Percentiles rank a stretch among this genome's conserved stretches.
phyloP scores from a whole-genome alignment of 75 land plant genomes.

The Cupressus sempervirens region DNA sequence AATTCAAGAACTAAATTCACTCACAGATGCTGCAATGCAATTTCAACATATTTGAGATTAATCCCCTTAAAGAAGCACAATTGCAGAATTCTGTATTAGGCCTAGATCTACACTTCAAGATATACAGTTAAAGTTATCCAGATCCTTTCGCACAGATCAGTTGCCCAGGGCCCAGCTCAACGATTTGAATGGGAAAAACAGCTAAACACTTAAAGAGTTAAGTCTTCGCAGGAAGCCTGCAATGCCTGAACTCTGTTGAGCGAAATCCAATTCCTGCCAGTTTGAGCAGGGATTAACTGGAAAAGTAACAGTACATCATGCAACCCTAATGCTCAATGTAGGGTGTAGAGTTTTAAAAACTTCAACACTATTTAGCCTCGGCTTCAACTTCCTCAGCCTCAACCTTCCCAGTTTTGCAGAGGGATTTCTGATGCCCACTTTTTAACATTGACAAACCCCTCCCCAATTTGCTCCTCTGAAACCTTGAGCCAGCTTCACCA shows the following conservation, averaged over 20 bases:
- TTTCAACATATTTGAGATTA: background rate
- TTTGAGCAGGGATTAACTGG: background rate
- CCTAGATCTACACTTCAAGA: background rate
- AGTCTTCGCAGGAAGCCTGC: background rate
- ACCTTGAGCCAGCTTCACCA: background rate
- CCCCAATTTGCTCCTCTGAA: conserved; percentile 26
- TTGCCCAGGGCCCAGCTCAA: background rate
- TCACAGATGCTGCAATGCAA: background rate
- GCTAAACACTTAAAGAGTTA: background rate
- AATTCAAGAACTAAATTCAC: background rate
- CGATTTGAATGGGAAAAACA: background rate
- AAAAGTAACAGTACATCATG: background rate
- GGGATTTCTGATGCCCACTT: conserved; percentile 5
- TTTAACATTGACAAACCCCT: conserved; percentile 30
- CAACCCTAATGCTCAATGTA: background rate
- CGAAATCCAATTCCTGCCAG: background rate
- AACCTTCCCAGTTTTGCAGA: conserved; percentile 19
- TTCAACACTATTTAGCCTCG: background rate
- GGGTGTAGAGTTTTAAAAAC: background rate
- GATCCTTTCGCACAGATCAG: background rate
- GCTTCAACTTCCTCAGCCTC: conserved; percentile 15
- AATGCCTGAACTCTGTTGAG: background rate
- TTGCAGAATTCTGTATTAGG: background rate
- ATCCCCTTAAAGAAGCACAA: background rate
- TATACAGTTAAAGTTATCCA: background rate